phyloP scores from a whole-genome alignment of 1,284 basidiomycete genomes.

The Mycena citricolor region DNA sequence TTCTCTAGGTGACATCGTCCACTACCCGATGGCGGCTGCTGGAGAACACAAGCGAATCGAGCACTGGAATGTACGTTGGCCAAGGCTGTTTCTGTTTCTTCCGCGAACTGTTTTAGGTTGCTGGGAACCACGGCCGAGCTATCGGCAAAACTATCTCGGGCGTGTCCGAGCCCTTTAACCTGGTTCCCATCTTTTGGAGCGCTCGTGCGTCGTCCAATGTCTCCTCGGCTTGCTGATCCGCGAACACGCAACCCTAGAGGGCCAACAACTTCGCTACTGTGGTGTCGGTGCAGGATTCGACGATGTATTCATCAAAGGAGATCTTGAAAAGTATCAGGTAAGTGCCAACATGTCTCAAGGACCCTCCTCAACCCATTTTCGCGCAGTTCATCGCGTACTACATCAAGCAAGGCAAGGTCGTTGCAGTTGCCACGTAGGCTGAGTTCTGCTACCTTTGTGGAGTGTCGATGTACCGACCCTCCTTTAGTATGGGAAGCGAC shows the following conservation, averaged over 20 bases:
- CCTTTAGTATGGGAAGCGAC: constrained; percentile 73
- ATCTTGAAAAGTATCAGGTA: constrained; percentile 79
- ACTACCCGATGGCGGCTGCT: constrained; percentile 63
- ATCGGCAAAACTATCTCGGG: constrained; percentile 78
- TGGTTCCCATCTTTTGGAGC: constrained; percentile 90
- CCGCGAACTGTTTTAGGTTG: constrained; percentile 54
- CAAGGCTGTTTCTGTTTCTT: constrained; percentile 4
- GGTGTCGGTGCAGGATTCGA: constrained; percentile 71
- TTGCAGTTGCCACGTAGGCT: constrained; percentile 74
- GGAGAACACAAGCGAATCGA: constrained; percentile 70
- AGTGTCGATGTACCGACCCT: constrained; percentile 4
- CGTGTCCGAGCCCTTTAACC: constrained; percentile 64
- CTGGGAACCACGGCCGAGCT: constrained; percentile 83
- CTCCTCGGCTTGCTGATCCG: not conserved
- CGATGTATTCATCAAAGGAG: constrained; percentile 76
- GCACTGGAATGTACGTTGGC: constrained; percentile 82
- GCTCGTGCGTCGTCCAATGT: constrained; percentile 52
- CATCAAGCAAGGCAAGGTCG: constrained; percentile 71
- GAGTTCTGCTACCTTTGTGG: not conserved
- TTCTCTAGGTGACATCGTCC: constrained; percentile 74
- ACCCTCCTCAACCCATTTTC: constrained; percentile 3
- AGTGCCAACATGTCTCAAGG: constrained; percentile 13
- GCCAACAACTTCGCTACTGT: constrained; percentile 72
- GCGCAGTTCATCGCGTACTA: constrained; percentile 85
- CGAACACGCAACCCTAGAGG: constrained; percentile 30